These are phyloP conservation scores for Gracilaria gracilis DNA, from an alignment of 23 red algal species.

Conservation along the genomic window DNA sequence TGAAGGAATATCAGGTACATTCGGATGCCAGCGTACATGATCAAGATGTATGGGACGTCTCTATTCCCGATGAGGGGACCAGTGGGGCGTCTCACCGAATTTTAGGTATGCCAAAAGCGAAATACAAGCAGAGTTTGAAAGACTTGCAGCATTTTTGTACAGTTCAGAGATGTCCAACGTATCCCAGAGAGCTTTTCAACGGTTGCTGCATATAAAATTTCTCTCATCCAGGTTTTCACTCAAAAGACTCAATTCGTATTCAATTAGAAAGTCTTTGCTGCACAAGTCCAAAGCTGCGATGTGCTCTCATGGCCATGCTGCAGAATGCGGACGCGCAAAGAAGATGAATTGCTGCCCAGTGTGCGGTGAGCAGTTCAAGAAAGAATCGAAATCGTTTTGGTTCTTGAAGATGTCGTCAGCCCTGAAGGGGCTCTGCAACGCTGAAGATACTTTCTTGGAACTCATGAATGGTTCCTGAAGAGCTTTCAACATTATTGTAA, in stretches of 20 bases:
- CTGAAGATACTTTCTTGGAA: not conserved
- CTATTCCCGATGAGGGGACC: too few species aligned
- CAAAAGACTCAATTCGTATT: not conserved
- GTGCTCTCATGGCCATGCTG: not conserved
- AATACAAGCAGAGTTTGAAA: not conserved
- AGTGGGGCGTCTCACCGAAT: too few species aligned
- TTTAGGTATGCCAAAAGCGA: too few species aligned
- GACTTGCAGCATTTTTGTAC: not conserved
- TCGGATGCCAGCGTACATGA: too few species aligned
- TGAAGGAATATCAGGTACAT: too few species aligned
- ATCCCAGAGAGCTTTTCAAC: not conserved
- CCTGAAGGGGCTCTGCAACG: not conserved
- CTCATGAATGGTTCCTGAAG: not conserved
- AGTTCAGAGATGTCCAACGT: not conserved
- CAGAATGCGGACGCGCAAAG: not conserved
- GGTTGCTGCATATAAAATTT: not conserved
- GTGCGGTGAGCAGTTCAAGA: not conserved
- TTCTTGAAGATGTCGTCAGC: not conserved
- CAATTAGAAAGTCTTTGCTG: not conserved
- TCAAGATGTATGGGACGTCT: too few species aligned
- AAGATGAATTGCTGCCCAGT: not conserved
- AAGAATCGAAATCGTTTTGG: not conserved
- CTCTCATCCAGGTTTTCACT: not conserved
- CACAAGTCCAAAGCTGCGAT: not conserved
- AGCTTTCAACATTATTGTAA: not conserved